Conservation (phyloP, 176 grass and related monocot species). For the Triticum monococcum region DNA sequence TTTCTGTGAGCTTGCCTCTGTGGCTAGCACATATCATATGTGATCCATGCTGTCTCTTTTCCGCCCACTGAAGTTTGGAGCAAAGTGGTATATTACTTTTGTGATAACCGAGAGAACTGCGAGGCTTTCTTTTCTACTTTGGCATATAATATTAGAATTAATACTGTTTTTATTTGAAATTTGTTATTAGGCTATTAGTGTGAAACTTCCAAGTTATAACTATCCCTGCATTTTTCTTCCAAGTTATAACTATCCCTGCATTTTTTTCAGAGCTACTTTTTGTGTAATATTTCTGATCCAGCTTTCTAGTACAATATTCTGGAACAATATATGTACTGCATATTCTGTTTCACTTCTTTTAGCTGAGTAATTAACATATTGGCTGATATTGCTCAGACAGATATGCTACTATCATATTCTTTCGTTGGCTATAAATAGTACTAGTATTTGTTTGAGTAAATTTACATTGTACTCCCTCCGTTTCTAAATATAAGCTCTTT, state of each 20-base stretch:
- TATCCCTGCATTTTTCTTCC: background rate
- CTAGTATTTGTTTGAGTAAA: background rate
- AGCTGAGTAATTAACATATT: conserved; percentile 7
- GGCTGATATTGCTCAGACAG: background rate
- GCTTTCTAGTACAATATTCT: conserved; percentile 12
- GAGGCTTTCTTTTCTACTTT: conserved; percentile 23
- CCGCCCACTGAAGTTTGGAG: conserved; percentile 4
- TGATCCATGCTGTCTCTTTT: background rate
- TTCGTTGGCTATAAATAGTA: conserved; percentile 4
- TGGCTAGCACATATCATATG: background rate
- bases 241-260: background rate
- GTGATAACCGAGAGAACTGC: background rate
- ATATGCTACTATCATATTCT: conserved; percentile 12
- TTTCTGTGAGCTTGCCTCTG: background rate
- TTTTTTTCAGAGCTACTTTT: conserved; percentile 5
- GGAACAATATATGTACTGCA: conserved; percentile 1
- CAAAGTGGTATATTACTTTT: conserved; percentile 15
- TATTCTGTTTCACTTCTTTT: conserved; percentile 7
- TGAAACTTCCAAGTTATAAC: background rate
- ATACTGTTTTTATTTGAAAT: conserved; percentile 7
- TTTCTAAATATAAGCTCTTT: no score
- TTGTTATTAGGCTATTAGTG: background rate
- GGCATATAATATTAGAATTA: background rate
- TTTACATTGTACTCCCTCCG: background rate
- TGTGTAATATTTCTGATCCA: conserved; percentile 1